A percentile compares a stretch with the other conserved stretches of the same genome.
phyloP scores from a whole-genome alignment of 192 early-diverging fungal species.

The Podila horticola region DNA sequence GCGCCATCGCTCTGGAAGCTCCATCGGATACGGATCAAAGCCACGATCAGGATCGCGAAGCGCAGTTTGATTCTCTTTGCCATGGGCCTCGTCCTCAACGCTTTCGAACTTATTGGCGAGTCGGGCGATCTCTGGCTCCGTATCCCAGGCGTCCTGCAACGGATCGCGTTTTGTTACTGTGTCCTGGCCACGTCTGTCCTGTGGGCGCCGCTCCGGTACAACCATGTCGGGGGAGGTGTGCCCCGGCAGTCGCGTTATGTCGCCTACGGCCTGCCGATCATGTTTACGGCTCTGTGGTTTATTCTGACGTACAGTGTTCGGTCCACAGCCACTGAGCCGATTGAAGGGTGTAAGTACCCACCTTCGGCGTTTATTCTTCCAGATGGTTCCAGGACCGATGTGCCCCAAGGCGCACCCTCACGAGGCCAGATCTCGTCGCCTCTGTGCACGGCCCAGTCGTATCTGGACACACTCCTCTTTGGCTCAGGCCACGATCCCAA shows the following conservation, averaged over 20 bases:
- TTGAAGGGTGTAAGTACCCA: slow-evolving; percentile 4
- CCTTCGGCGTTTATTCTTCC: background rate
- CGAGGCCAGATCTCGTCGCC: slow-evolving; percentile 39
- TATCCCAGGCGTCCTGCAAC: slow-evolving; percentile 57
- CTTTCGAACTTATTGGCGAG: slow-evolving; percentile 15
- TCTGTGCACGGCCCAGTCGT: slow-evolving; percentile 58
- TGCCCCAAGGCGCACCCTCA: background rate
- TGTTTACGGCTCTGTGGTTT: slow-evolving; percentile 34
- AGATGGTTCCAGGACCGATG: background rate
- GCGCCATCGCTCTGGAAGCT: background rate
- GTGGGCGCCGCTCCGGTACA: slow-evolving; percentile 24
- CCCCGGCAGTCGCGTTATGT: slow-evolving; percentile 8
- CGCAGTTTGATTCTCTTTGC: slow-evolving; percentile 40
- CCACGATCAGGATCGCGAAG: slow-evolving; percentile 31
- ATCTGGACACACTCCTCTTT: slow-evolving; percentile 52
- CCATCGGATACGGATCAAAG: background rate
- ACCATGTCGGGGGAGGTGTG: background rate
- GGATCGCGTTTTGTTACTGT: slow-evolving; percentile 56
- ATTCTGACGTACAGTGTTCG: slow-evolving; percentile 20
- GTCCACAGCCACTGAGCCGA: slow-evolving; percentile 30
- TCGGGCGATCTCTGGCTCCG: slow-evolving; percentile 12
- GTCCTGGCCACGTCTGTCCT: slow-evolving; percentile 28
- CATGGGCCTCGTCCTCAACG: slow-evolving; percentile 48
- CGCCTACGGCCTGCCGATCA: background rate
- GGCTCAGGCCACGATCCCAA: slow-evolving; percentile 38